phyloP scores from a whole-genome alignment of 192 early-diverging fungal species.

The Chytriomyces hyalinus region DNA sequence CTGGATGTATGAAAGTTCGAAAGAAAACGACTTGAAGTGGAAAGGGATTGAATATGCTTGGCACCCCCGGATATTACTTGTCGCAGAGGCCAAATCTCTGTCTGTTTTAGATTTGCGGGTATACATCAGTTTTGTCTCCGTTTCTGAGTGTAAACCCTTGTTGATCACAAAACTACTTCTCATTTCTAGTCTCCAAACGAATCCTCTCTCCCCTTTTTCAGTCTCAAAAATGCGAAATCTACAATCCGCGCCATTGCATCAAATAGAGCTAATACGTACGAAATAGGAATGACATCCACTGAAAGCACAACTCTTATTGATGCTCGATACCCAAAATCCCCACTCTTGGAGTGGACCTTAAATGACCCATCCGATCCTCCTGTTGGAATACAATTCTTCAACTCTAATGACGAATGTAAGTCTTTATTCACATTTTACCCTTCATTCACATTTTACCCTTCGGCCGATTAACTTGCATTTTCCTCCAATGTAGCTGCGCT shows the following conservation, averaged over 20 bases:
- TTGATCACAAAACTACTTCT: background rate
- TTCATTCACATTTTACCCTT: background rate
- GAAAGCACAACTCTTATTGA: constrained; percentile 16
- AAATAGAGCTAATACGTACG: constrained; percentile 4
- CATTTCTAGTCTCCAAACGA: constrained; percentile 5
- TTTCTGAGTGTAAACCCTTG: background rate
- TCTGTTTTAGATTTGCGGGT: constrained; percentile 27
- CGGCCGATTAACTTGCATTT: background rate
- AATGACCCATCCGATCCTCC: constrained; percentile 18
- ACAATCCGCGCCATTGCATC: constrained; percentile 12
- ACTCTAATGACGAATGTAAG: constrained; percentile 1
- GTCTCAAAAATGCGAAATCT: no score
- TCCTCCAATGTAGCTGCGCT: constrained; percentile 17
- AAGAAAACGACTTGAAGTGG: constrained; percentile 18
- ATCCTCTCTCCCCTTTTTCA: constrained; percentile 17
- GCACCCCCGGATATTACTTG: constrained; percentile 25
- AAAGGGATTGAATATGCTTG: constrained; percentile 28
- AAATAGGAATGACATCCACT: constrained; percentile 24
- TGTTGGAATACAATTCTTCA: constrained; percentile 22
- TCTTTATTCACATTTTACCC: background rate
- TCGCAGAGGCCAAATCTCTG: constrained; percentile 14
- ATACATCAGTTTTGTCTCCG: background rate
- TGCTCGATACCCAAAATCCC: constrained; percentile 21
- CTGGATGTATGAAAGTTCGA: background rate
- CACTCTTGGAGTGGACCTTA: constrained; percentile 22